Conservation (phyloP, 352 stramenopile species). For the Salisapilia sapeloensis region DNA sequence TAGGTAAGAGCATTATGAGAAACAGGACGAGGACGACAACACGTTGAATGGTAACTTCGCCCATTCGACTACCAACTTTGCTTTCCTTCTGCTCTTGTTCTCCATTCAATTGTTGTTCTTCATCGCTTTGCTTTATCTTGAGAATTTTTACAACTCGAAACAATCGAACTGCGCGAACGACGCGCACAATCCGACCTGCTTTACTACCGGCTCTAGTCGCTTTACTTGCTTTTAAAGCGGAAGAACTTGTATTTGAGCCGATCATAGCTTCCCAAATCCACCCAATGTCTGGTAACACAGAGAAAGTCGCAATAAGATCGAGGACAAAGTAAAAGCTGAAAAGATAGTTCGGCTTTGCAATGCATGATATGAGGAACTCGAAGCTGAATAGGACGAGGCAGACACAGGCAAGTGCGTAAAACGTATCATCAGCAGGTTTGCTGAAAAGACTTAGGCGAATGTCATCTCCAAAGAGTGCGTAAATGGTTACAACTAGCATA, state of each 20-base stretch:
- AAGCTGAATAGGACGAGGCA: conserved; percentile 77
- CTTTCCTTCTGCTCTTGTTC: conserved; percentile 44
- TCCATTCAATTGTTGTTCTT: conserved; percentile 20
- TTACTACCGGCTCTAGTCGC: conserved; percentile 57
- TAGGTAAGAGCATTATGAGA: conserved; percentile 75
- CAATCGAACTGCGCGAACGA: conserved; percentile 63
- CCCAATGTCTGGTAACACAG: conserved; percentile 69
- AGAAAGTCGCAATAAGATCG: conserved; percentile 75
- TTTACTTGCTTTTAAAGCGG: conserved; percentile 48
- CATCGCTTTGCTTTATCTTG: conserved; percentile 57
- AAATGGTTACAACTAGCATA: conserved; percentile 86
- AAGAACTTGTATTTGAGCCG: conserved; percentile 22
- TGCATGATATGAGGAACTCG: conserved; percentile 78
- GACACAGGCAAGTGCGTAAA: conserved; percentile 74
- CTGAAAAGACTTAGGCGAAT: conserved; percentile 63
- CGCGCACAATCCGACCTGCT: conserved; percentile 69
- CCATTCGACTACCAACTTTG: conserved; percentile 81
- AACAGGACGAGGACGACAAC: conserved; percentile 84
- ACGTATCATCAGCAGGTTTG: conserved; percentile 59
- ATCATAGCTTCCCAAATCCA: conserved; percentile 69
- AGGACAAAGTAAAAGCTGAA: conserved; percentile 87
- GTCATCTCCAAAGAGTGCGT: conserved; percentile 87
- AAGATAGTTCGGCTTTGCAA: conserved; percentile 54
- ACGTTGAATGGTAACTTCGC: conserved; percentile 68
- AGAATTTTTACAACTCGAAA: conserved; percentile 79